Conservation (phyloP, 2,329 filamentous ascomycete genomes). For the Ophiostoma montium region DNA sequence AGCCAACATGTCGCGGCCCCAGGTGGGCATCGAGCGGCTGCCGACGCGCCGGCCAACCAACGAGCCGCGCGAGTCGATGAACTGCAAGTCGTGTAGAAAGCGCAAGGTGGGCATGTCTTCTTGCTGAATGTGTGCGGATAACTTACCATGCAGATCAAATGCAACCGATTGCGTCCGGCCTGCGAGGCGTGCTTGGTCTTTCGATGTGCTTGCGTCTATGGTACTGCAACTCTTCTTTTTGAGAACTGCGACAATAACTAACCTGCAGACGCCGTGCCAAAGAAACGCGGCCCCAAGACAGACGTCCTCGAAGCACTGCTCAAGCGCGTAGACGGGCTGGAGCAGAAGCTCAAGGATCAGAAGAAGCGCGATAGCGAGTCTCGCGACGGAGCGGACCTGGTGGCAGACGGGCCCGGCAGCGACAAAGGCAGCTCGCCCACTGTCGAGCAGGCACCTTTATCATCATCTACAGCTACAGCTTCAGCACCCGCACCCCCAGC, state of each 20-base stretch:
- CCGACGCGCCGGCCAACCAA: constrained; percentile 55
- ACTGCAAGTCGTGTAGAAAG: constrained; percentile 88
- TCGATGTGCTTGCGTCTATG: constrained; percentile 77
- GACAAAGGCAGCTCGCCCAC: constrained; percentile 7
- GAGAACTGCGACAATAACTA: background rate
- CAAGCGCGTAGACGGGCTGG: constrained; percentile 73
- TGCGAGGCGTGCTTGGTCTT: constrained; percentile 86
- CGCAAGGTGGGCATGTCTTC: constrained; percentile 52
- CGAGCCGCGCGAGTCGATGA: constrained; percentile 81
- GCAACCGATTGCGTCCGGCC: constrained; percentile 68
- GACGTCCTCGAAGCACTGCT: constrained; percentile 74
- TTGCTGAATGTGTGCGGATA: constrained; percentile 4
- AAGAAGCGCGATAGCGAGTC: constrained; percentile 32
- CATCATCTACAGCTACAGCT: background rate
- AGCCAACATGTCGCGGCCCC: constrained; percentile 53
- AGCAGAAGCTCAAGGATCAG: constrained; percentile 58
- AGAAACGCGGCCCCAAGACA: constrained; percentile 81
- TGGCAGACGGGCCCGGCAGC: constrained; percentile 8
- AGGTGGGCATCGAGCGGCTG: constrained; percentile 69
- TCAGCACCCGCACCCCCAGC: background rate
- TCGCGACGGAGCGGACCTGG: constrained; percentile 11
- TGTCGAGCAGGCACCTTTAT: background rate
- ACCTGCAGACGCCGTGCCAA: constrained; percentile 62
- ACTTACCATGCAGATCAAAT: constrained; percentile 97
- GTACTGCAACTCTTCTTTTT: constrained; percentile 32